Evolutionary conservation across 2,329 filamentous ascomycete genomes (phyloP), one percentile per base, ranked within the genome.

Genomic region (Penicillium sp.): DNA sequence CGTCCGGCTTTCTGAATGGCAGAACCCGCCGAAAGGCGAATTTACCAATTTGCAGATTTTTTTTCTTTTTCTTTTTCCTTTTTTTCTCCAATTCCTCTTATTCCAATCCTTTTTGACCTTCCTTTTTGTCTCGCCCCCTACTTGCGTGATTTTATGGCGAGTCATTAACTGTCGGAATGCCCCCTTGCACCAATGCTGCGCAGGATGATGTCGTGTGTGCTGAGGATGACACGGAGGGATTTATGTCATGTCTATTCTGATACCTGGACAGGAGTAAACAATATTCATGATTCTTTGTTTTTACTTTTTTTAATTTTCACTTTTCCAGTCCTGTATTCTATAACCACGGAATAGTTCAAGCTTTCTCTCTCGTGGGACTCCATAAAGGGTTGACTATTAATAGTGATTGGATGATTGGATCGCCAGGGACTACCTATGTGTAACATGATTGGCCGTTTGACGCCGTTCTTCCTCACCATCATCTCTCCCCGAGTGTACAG

Each of bases 111-210:
- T 16, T 36, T 36, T 36, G 33, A 36, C 13, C 13, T 36, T 18
- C 5, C 16, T 18, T 26, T 16, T 16, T 28, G 5, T 43, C 8
- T 28, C 3, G 13, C 39, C 23, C 39, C 39, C 39, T 43, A 28
- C 39, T 16, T 43, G 39, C 39, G 39, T 43, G 23, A 43, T 43
- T 43, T 43, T 43, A n/a, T 8, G n/a, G 39, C 39, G 39, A 43
- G 39, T 43, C 37, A 42, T n/a, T 42, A n/a, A 42, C 4, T 21
- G 19, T 42, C 37, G 39, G 39, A 43, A 43, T 43, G 39, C 39
- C 39, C 39, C 39, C 39, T 43, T 43, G 39, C 39, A 24, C 39
- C 21, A 26, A 24, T 24, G 39, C 21, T 14, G 39, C 28, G 37
- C 24, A 18, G 7, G n/a, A 43, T 43, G 39, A 43, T 43, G 39